Evolutionary conservation across 2,329 filamentous ascomycete species (phyloP).

Genomic region (Xylariaceae sp.): DNA sequence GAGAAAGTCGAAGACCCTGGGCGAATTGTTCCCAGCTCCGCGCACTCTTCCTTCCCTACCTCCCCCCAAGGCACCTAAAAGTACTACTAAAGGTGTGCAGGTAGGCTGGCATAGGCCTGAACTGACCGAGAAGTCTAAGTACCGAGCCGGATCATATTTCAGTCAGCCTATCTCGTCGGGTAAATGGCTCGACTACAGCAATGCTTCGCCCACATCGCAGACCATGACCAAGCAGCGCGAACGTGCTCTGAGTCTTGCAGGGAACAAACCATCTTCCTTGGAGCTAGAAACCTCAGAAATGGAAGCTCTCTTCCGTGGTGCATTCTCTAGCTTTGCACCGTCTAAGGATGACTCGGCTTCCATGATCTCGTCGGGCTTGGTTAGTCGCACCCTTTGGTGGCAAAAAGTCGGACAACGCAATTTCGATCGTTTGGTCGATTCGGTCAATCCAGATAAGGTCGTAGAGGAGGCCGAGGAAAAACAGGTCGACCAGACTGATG

Average conservation of each 20-base stretch:
- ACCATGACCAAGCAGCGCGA: conserved; percentile 62
- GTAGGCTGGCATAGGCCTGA: conserved; percentile 51
- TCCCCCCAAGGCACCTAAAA: conserved; percentile 66
- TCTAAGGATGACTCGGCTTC: conserved; percentile 67
- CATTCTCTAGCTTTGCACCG: conserved; percentile 75
- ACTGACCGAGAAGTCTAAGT: conserved; percentile 49
- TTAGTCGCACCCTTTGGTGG: conserved; percentile 68
- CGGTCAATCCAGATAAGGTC: conserved; percentile 36
- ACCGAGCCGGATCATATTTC: conserved; percentile 56
- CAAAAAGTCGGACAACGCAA: conserved; percentile 60
- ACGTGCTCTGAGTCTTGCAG: conserved; percentile 61
- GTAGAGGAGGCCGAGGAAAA: conserved; percentile 31
- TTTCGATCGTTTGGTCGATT: conserved; percentile 59
- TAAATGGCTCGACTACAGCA: conserved; percentile 64
- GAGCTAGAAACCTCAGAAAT: conserved; percentile 61
- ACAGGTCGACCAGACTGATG: conserved; percentile 28
- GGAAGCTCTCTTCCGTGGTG: conserved; percentile 68
- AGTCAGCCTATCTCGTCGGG: conserved; percentile 60
- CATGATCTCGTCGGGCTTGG: conserved; percentile 60
- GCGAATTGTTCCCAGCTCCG: conserved; percentile 67
- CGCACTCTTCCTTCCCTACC: conserved; percentile 59
- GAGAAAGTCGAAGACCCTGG: conserved; percentile 57
- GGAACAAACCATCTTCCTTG: conserved; percentile 49
- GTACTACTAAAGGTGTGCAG: conserved; percentile 57
- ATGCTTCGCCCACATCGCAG: conserved; percentile 52